These are phyloP conservation scores for Coccinonectria pachysandricola DNA, from an alignment of 2,329 filamentous ascomycete species.

Conservation along the genomic window DNA sequence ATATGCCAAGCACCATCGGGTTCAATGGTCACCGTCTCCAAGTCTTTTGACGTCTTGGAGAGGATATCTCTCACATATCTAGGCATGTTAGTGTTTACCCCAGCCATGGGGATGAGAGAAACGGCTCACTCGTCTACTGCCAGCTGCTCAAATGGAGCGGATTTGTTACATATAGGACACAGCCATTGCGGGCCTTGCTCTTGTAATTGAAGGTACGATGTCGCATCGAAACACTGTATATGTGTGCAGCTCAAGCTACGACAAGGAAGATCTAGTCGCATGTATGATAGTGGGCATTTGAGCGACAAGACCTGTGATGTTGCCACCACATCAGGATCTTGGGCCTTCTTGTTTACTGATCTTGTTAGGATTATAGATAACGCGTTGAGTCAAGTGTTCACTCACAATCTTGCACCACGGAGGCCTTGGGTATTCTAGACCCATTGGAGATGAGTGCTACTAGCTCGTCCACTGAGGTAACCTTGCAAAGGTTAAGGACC, in stretches of 20 bases:
- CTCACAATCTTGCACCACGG: slow-evolving; percentile 77
- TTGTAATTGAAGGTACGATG: slow-evolving; percentile 84
- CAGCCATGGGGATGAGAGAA: too few relatives aligned
- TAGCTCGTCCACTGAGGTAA: slow-evolving; percentile 60
- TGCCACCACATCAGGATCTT: slow-evolving; percentile 80
- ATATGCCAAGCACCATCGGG: slow-evolving; percentile 68
- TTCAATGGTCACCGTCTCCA: slow-evolving; percentile 84
- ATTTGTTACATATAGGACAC: slow-evolving; percentile 88
- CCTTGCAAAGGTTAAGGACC: slow-evolving; percentile 64
- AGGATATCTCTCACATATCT: slow-evolving; percentile 87
- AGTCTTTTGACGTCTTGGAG: slow-evolving; percentile 54
- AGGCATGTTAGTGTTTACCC: too few relatives aligned
- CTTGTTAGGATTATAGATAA: slow-evolving; percentile 10
- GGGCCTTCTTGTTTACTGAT: slow-evolving; percentile 66
- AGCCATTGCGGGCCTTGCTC: slow-evolving; percentile 94
- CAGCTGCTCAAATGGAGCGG: slow-evolving; percentile 68
- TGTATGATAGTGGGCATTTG: slow-evolving; percentile 84
- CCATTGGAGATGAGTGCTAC: slow-evolving; percentile 55
- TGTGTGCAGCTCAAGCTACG: slow-evolving; percentile 74
- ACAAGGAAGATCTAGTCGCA: slow-evolving; percentile 70
- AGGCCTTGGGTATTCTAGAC: slow-evolving; percentile 66
- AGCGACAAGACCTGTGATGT: slow-evolving; percentile 83
- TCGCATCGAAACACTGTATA: slow-evolving; percentile 90
- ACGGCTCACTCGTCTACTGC: slow-evolving; percentile 71
- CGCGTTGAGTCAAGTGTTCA: too few relatives aligned